Evolutionary conservation across 208 protist genomes (phyloP), one percentile per base, ranked within the genome.

Genomic region (Acanthamoeba triangularis): DNA sequence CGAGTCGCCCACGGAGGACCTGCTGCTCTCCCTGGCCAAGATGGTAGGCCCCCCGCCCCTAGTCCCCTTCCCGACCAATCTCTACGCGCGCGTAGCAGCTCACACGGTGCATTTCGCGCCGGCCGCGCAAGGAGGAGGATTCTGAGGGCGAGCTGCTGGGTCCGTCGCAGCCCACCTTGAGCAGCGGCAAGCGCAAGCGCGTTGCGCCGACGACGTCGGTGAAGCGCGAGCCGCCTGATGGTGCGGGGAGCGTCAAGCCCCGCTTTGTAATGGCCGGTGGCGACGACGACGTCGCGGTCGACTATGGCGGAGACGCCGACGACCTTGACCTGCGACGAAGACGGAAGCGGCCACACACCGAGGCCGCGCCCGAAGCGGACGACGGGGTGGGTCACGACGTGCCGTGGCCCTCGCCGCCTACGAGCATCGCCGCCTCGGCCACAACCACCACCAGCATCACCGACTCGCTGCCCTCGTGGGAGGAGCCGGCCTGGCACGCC

Each of bases 141-240:
- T 30, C 25, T 8, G 63, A 72, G 11, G 63, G 11, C n/a, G 30
- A 78, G 23, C 25, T 11, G 35, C 1, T 78, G 7, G n/a, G n/a
- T n/a, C n/a, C 18, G n/a, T 25, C 13, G 7, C n/a, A 44, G n/a
- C 5, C 25, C 33, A 78, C 69, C 5, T 25, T 78, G 69, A 18
- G 69, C n/a, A 78, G 69, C 33, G 69, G 69, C 35, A 78, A 78
- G 69, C 69, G 69, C 33, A 78, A 78, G 69, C 69, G 69, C 18
- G 33, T 47, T 8, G 33, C 16, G 69, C n/a, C 30, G 61, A 4
- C 11, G 7, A 52, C 69, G 69, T 35, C 35, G 25, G 30, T 44
- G 30, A 78, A 33, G 16, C 14, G 33, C 25, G 30, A 44, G 35
- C 69, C 8, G 35, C 2, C 33, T 2, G 35, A 47, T 11, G n/a